Conservation (phyloP, 2,329 filamentous ascomycete species). For the Penicillium sclerotiorum region DNA sequence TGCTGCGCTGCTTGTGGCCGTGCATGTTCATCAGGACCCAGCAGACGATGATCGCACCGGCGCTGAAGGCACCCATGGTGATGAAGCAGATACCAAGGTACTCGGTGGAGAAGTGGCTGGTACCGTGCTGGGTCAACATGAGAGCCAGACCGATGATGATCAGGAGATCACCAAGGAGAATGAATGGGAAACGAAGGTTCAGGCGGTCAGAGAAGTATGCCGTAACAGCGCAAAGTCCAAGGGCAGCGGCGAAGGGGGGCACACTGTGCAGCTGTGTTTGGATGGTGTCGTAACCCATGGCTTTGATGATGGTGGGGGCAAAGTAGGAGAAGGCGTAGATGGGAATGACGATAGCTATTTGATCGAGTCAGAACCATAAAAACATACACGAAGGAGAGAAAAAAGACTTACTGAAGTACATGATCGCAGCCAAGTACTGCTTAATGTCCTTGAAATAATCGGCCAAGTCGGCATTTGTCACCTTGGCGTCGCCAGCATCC, state of each 20-base stretch:
- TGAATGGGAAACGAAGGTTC: constrained; percentile 26
- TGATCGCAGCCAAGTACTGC: constrained; percentile 5
- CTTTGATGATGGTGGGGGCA: constrained; percentile 28
- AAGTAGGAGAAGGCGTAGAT: constrained; percentile 30
- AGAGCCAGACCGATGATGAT: constrained; percentile 30
- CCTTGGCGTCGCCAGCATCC: not conserved
- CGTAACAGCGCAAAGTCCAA: constrained; percentile 20
- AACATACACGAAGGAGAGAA: not conserved
- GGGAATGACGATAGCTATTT: constrained; percentile 23
- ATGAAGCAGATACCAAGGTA: constrained; percentile 47
- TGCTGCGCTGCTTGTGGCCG: constrained; percentile 33
- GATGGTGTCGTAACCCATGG: constrained; percentile 23
- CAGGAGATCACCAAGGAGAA: constrained; percentile 22
- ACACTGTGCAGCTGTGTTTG: constrained; percentile 31
- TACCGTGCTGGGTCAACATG: constrained; percentile 24
- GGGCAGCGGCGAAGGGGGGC: constrained; percentile 27
- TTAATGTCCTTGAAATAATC: not conserved
- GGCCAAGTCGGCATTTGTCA: not conserved
- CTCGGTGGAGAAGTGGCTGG: constrained; percentile 32
- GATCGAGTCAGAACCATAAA: constrained; percentile 9
- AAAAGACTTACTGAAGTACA: constrained; percentile 12
- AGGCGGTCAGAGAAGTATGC: constrained; percentile 24
- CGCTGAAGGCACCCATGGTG: constrained; percentile 39
- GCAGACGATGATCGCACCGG: constrained; percentile 31
- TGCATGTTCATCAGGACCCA: constrained; percentile 49